Base-by-base conservation (phyloP, 1,284 basidiomycete species). In the Cystobasidium pallidum region DNA sequence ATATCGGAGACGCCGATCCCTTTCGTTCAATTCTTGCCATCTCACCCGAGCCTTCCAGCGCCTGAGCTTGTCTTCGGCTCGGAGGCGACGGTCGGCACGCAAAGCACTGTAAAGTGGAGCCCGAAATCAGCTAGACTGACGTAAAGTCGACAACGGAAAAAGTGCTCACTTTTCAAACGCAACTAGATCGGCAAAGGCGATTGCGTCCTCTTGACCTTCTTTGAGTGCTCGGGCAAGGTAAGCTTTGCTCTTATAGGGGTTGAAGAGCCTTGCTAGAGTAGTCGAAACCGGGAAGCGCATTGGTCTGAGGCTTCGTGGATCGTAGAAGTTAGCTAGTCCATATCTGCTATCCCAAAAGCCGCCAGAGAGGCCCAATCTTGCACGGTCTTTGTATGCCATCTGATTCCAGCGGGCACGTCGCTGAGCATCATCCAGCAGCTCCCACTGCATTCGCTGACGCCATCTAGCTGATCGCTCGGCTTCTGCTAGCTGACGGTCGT, bases 11-110 rank as follows among this genome's bases (percentile, higher is more conserved):
- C 68, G 11, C 30, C 68, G 30, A 47, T 71, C 59, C 36, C 59
- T 52, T 52, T 71, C 68, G 30, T 58, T 71, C 45, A 71, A 32
- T 39, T 71, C 68, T 43, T 71, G 68, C 68, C 68, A 71, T 64
- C 68, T 63, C 24, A 71, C 41, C n/a, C 68, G 59, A 28, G 68
- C 68, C 49, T 43, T 64, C 62, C 62, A 64, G 26, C 68, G 61
- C 41, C 61, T 45, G 15, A 71, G 59, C 34, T 71, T 71, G 49
- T 63, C 68, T 41, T 71, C 67, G 13, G 43, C 36, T 8, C 68
- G 26, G 30, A 71, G 39, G 4, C 58, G 43, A 6, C 49, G 43
- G 28, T 71, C 68, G 15, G 59, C 68, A 45, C 68, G 17, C 32
- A 71, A 32, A 19, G 68, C 68, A 55, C 62, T 64, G 59, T 3